phyloP scores from a whole-genome alignment of 2,329 filamentous ascomycete genomes.

The Sporothrix schenckii region DNA sequence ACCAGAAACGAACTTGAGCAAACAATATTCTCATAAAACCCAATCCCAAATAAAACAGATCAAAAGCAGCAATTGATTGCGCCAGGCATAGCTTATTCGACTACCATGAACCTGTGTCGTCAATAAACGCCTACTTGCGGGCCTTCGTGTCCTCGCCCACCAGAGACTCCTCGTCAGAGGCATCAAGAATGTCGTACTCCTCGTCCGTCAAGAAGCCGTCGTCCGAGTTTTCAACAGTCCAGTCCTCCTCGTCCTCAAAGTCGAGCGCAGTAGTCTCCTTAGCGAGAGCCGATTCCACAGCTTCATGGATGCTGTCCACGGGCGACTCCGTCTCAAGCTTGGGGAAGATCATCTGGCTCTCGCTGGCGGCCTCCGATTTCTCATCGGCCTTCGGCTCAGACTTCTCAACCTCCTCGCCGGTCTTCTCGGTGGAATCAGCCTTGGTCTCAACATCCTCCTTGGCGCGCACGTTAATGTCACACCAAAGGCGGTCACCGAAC shows the following conservation, averaged over 20 bases:
- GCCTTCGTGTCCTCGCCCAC: slow-evolving; percentile 52
- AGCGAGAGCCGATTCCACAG: slow-evolving; percentile 44
- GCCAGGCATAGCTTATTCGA: neutral
- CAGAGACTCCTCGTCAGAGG: slow-evolving; percentile 82
- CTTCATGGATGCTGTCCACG: slow-evolving; percentile 74
- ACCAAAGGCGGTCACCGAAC: slow-evolving; percentile 95
- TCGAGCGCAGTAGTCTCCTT: slow-evolving; percentile 44
- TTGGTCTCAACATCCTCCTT: slow-evolving; percentile 41
- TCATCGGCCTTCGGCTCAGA: slow-evolving; percentile 56
- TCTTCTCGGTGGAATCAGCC: slow-evolving; percentile 33
- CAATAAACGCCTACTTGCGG: slow-evolving; percentile 8
- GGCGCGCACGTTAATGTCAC: slow-evolving; percentile 74
- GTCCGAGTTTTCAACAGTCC: slow-evolving; percentile 47
- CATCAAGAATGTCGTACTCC: slow-evolving; percentile 96
- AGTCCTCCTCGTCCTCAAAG: slow-evolving; percentile 61
- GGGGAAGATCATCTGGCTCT: slow-evolving; percentile 91
- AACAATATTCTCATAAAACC: slow-evolving; percentile 2
- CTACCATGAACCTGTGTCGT: neutral
- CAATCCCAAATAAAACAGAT: neutral
- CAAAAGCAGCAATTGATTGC: neutral
- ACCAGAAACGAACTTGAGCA: neutral
- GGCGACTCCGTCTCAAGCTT: slow-evolving; percentile 94
- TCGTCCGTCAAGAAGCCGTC: slow-evolving; percentile 92
- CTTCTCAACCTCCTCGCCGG: slow-evolving; percentile 41
- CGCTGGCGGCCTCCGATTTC: slow-evolving; percentile 41